A percentile compares a stretch with the other conserved stretches of the same genome.
Evolutionary conservation across 2,329 filamentous ascomycete genomes (phyloP).

Genomic region (Ploettnerulaceae sp.): DNA sequence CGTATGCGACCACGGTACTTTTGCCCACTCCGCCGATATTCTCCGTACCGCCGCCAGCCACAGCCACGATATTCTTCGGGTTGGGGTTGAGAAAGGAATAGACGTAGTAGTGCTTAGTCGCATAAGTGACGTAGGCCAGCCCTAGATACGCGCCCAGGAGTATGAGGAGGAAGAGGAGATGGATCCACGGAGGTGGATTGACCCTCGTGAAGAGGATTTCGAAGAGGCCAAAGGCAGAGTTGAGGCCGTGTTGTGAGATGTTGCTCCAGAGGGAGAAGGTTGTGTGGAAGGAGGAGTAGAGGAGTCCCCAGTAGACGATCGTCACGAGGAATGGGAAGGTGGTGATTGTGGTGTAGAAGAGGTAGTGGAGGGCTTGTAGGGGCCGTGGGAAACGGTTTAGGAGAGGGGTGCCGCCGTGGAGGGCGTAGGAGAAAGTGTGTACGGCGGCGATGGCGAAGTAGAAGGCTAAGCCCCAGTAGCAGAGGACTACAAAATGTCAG

Average conservation of each 20-base stretch:
- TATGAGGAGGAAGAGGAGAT: slow-evolving; percentile 64
- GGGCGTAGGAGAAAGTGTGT: slow-evolving; percentile 66
- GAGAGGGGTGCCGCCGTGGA: slow-evolving; percentile 48
- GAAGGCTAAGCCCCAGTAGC: slow-evolving; percentile 78
- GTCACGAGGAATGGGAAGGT: slow-evolving; percentile 66
- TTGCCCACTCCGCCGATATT: slow-evolving; percentile 19
- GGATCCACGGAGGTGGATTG: slow-evolving; percentile 55
- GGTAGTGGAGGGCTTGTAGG: slow-evolving; percentile 59
- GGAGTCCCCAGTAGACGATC: slow-evolving; percentile 63
- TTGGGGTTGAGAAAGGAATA: slow-evolving; percentile 71
- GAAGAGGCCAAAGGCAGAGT: slow-evolving; percentile 68
- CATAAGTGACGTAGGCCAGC: slow-evolving; percentile 68
- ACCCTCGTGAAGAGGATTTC: slow-evolving; percentile 68
- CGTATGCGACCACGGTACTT: slow-evolving; percentile 23
- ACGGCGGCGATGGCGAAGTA: slow-evolving; percentile 65
- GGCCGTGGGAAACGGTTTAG: slow-evolving; percentile 55
- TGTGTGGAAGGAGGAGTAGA: slow-evolving; percentile 50
- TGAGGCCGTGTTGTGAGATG: slow-evolving; percentile 70
- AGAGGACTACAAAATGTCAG: too few species aligned
- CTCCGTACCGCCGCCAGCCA: slow-evolving; percentile 11
- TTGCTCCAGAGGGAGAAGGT: slow-evolving; percentile 58
- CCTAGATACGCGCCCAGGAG: slow-evolving; percentile 67
- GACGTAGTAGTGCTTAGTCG: slow-evolving; percentile 67
- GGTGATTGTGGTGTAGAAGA: slow-evolving; percentile 59
- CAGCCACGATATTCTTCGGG: slow-evolving; percentile 3